These are phyloP conservation scores for Lactifluus echinatus DNA, from an alignment of 768 basidiomycete genomes.

Conservation along the genomic window DNA sequence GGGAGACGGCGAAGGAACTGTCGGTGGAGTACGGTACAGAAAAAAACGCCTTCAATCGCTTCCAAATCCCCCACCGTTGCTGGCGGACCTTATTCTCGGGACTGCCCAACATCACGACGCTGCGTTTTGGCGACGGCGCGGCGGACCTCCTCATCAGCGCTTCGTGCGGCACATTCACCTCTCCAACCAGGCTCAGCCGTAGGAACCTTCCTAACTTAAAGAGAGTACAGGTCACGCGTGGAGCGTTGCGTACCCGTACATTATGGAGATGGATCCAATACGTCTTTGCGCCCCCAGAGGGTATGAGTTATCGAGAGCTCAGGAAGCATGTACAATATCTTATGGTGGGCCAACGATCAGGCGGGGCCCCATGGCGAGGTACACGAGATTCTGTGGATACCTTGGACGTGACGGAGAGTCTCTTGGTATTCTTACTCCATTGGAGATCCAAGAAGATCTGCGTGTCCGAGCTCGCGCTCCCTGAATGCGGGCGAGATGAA, in stretches of 20 bases:
- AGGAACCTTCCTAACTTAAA: neutral
- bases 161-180: neutral
- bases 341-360: neutral
- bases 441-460: conserved; percentile 1
- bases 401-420: conserved; percentile 2
- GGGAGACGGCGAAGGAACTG: neutral
- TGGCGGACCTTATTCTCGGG: neutral
- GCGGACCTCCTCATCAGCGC: conserved; percentile 4
- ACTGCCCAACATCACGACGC: neutral
- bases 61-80: neutral
- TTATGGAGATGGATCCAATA: neutral
- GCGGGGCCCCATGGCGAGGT: neutral
- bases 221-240: neutral
- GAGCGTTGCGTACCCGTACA: neutral
- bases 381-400: neutral
- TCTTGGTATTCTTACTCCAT: conserved; percentile 1
- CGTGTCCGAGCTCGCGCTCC: conserved; percentile 1
- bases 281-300: neutral
- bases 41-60: neutral
- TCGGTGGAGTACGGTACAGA: neutral
- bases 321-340: neutral
- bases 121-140: conserved; percentile 1
- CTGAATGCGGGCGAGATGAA: neutral
- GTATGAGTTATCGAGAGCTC: neutral
- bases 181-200: neutral